phyloP scores from a whole-genome alignment of 768 basidiomycete species.

The Phlebiopsis gigantea region DNA sequence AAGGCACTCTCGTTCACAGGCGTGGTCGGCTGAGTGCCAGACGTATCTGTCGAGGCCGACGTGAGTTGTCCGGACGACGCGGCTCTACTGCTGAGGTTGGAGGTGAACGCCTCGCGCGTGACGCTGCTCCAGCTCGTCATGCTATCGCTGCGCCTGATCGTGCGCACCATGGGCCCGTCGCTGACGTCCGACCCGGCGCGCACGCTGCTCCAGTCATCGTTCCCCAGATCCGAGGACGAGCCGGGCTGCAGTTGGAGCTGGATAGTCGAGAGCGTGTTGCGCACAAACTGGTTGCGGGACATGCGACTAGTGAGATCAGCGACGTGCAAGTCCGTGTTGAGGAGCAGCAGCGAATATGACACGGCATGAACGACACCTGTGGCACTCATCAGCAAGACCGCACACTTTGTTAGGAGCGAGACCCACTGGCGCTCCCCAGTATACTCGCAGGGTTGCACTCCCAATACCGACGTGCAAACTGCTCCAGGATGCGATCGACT shows the following conservation, averaged over 20 bases:
- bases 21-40: slow-evolving; percentile 23
- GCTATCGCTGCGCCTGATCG: slow-evolving; percentile 76
- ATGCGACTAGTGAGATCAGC: slow-evolving; percentile 86
- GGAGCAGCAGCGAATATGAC: slow-evolving; percentile 84
- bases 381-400: not conserved
- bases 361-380: slow-evolving; percentile 93
- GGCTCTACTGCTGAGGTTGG: slow-evolving; percentile 24
- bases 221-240: slow-evolving; percentile 58
- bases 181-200: slow-evolving; percentile 57
- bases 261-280: slow-evolving; percentile 85
- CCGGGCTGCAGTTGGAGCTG: slow-evolving; percentile 68
- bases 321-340: slow-evolving; percentile 97
- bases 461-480: slow-evolving; percentile 87
- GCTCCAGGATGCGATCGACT: slow-evolving; percentile 92
- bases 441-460: slow-evolving; percentile 78
- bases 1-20: slow-evolving; percentile 57
- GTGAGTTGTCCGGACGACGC: slow-evolving; percentile 24
- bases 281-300: slow-evolving; percentile 89
- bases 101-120: slow-evolving; percentile 50
- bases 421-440: slow-evolving; percentile 84
- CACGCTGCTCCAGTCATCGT: slow-evolving; percentile 63
- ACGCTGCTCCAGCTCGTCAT: slow-evolving; percentile 83
- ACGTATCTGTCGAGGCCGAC: slow-evolving; percentile 13
- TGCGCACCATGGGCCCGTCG: slow-evolving; percentile 34
- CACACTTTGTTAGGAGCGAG: not conserved